Base-by-base conservation (phyloP, 2,329 filamentous ascomycete genomes). In the Thielaviopsis musarum region DNA sequence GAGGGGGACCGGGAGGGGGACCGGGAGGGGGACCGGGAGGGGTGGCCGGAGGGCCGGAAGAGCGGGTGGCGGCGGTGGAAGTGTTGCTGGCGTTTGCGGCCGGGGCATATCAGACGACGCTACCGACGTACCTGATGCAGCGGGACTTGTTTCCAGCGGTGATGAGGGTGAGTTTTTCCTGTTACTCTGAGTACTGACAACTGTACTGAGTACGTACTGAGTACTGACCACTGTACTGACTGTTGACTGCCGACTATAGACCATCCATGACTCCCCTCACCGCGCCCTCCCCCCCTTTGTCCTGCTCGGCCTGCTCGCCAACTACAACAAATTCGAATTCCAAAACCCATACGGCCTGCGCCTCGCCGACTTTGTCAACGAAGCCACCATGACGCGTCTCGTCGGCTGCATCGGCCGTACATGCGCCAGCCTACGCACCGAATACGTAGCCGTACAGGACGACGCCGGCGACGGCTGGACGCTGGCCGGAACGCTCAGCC, bases 301-400 rank as follows among this genome's bases (percentile, higher is more conserved):
- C 15, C 79, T 97, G 10, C 77, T 96, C 21, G 91, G 91, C 13
- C 77, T 97, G 3, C 75, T 98, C 58, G 87, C 88, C 64, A 98
- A 97, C 72, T 97, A 97, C 78, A 97, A 98, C 78, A 98, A 97
- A 70, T 98, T 98, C 67, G 93, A 98, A 71, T 91, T 94, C 60
- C 91, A 95, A 69, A 98, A 98, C 66, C 91, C 91, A 0, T 98
- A 98, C 66, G 86, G 93, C 66, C 75, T 94, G 63, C 87, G 91
- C 28, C 78, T 98, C 17, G 90, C 91, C 66, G 91, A 97, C 70
- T 97, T 97, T 70, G 89, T 96, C 66, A 95, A 98, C 68, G 91
- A 97, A 67, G 75, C 78, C 0, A 85, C 87, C 1, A 96, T 97
- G 66, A 80, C 85, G 62, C 88, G 88, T 67, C 87, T 95, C 63